These are phyloP conservation scores for Paramecium sexaurelia DNA, from an alignment of 73 alveolate species.

Conservation along the genomic window DNA sequence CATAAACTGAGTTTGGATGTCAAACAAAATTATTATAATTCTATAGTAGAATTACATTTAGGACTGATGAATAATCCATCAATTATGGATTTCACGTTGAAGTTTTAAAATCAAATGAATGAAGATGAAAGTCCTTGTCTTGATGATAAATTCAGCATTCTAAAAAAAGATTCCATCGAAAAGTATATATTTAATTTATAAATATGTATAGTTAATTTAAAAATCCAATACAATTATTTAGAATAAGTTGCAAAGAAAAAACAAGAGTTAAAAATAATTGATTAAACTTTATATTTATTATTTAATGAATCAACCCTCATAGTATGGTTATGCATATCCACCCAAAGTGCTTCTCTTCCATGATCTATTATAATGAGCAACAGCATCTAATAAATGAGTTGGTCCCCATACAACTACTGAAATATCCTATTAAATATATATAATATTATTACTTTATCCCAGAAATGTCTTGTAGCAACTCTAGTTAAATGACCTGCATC, in stretches of 20 bases:
- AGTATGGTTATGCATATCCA: conserved; percentile 45
- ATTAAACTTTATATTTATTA: not conserved
- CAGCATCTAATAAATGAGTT: conserved; percentile 55
- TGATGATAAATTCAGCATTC: not conserved
- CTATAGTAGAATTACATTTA: conserved; percentile 2
- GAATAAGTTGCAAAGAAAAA: not conserved
- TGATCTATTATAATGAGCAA: conserved; percentile 65
- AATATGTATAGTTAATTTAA: not conserved
- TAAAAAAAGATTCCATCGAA: not conserved
- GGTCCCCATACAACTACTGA: conserved; percentile 70
- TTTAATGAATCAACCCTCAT: conserved; percentile 44
- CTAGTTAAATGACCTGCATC: conserved; percentile 64
- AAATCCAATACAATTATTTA: not conserved
- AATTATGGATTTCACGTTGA: not conserved
- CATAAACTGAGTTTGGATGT: conserved; percentile 44
- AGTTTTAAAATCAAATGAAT: not conserved
- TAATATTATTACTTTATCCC: conserved; percentile 47
- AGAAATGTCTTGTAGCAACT: conserved; percentile 66
- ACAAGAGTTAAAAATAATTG: conserved; percentile 16
- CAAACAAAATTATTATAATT: not conserved
- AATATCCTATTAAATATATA: not conserved
- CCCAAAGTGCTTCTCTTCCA: conserved; percentile 70
- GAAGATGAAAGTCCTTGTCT: conserved; percentile 50
- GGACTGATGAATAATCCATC: not conserved
- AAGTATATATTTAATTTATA: not conserved